A percentile compares a stretch with the other conserved stretches of the same genome.
Evolutionary conservation across 768 basidiomycete species (phyloP).

Genomic region (Hygrocybe punicea): DNA sequence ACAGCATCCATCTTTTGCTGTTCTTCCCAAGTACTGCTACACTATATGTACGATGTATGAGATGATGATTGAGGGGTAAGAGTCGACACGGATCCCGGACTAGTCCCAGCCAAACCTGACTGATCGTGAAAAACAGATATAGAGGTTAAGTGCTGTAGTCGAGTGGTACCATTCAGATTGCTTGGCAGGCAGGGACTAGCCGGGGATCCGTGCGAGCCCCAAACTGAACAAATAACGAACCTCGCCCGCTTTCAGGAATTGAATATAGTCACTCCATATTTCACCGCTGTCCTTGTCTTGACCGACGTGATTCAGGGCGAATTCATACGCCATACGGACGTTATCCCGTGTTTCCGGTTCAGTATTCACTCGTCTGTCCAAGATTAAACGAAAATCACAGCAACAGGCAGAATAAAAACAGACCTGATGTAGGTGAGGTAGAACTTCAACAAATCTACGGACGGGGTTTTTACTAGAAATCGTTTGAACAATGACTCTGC

Average conservation of each 20-base stretch:
- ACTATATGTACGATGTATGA: slow-evolving; percentile 27
- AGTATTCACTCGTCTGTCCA: slow-evolving; percentile 60
- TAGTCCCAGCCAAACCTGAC: too few relatives aligned
- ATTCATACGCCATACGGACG: slow-evolving; percentile 88
- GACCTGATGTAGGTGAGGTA: slow-evolving; percentile 92
- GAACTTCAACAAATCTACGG: slow-evolving; percentile 88
- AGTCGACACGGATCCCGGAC: background rate
- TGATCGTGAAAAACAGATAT: background rate
- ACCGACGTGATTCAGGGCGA: slow-evolving; percentile 82
- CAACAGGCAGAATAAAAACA: slow-evolving; percentile 29
- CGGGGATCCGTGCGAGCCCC: background rate
- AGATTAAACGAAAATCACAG: slow-evolving; percentile 7
- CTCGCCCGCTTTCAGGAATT: slow-evolving; percentile 78
- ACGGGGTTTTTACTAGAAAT: slow-evolving; percentile 80
- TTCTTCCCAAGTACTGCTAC: slow-evolving; percentile 88
- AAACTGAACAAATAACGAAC: slow-evolving; percentile 40
- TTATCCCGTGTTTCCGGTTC: slow-evolving; percentile 67
- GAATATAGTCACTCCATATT: slow-evolving; percentile 93
- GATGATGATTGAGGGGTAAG: slow-evolving; percentile 27
- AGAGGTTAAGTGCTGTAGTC: background rate
- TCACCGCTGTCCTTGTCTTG: slow-evolving; percentile 89
- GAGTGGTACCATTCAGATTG: too few relatives aligned
- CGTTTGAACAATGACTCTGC: slow-evolving; percentile 88
- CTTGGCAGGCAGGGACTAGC: too few relatives aligned
- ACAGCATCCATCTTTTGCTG: slow-evolving; percentile 93